A percentile compares a stretch with the other conserved stretches of the same genome.
phyloP scores from a whole-genome alignment of 202 grass and related monocot species.

The Saccharum hybrid region DNA sequence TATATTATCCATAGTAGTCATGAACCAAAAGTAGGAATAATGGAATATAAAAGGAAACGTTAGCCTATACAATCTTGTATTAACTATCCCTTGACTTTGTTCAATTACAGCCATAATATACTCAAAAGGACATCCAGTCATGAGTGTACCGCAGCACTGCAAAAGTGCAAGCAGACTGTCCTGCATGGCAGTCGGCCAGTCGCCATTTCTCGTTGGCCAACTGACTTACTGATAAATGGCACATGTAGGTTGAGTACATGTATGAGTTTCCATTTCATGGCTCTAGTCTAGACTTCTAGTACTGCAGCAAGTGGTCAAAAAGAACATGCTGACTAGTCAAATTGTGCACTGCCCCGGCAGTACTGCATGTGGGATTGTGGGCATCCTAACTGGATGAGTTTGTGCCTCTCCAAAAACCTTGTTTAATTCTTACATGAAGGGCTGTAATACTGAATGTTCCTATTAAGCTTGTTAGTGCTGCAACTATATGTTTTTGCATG shows the following conservation, averaged over 20 bases:
- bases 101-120: neutral
- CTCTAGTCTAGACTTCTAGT: neutral
- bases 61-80: slow-evolving; percentile 14
- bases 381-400: slow-evolving; percentile 32
- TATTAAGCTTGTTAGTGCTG: slow-evolving; percentile 21
- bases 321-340: slow-evolving; percentile 36
- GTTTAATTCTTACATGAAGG: slow-evolving; percentile 27
- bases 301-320: slow-evolving; percentile 44
- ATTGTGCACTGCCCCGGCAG: slow-evolving; percentile 7
- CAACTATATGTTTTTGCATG: slow-evolving; percentile 29
- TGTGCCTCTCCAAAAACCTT: slow-evolving; percentile 6
- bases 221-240: slow-evolving; percentile 27
- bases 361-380: neutral
- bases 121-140: slow-evolving; percentile 23
- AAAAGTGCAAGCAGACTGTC: slow-evolving; percentile 12
- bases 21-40: neutral
- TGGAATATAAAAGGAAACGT: neutral
- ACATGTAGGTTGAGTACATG: slow-evolving; percentile 36
- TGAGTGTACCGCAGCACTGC: slow-evolving; percentile 9
- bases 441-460: neutral
- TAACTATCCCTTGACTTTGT: neutral
- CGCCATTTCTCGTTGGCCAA: slow-evolving; percentile 28
- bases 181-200: slow-evolving; percentile 1
- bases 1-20: neutral
- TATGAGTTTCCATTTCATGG: slow-evolving; percentile 21